phyloP scores from a whole-genome alignment of 129 eudicot genomes.

The Gnaphalium uliginosum region DNA sequence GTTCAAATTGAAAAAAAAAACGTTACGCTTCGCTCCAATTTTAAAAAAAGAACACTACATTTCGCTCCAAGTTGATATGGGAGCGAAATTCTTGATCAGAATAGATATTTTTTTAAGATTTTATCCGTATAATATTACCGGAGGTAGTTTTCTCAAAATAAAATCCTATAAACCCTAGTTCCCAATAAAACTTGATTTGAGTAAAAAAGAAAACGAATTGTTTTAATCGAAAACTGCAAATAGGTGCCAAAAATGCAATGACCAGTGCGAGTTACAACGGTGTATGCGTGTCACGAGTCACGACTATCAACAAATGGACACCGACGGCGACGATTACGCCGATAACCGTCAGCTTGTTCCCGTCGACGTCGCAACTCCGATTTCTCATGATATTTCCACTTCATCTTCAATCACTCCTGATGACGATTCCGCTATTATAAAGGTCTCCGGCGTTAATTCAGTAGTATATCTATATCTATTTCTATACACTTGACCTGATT shows the following conservation, averaged over 20 bases:
- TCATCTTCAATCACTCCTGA: slow-evolving; percentile 33
- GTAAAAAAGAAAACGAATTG: neutral
- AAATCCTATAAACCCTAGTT: too few species aligned
- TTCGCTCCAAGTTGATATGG: too few species aligned
- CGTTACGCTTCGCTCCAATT: too few species aligned
- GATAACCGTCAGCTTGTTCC: slow-evolving; percentile 41
- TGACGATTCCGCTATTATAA: slow-evolving; percentile 36
- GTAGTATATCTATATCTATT: slow-evolving; percentile 22
- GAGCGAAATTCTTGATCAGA: too few species aligned
- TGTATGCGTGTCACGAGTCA: neutral
- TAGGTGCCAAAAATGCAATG: slow-evolving; percentile 1
- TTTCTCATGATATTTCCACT: slow-evolving; percentile 30
- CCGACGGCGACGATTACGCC: slow-evolving; percentile 29
- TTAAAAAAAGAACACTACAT: too few species aligned
- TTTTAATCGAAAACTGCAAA: neutral
- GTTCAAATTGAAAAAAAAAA: too few species aligned
- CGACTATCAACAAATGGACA: slow-evolving; percentile 20
- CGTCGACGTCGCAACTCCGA: slow-evolving; percentile 24
- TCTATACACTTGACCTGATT: slow-evolving; percentile 11
- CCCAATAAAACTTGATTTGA: too few species aligned
- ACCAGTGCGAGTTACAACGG: slow-evolving; percentile 21
- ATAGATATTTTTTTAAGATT: too few species aligned
- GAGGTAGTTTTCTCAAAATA: too few species aligned
- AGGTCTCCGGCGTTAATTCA: slow-evolving; percentile 41
- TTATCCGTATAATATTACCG: too few species aligned